A percentile compares a stretch with the other conserved stretches of the same genome.
These are phyloP conservation scores for Mariannaea sp. DNA, from an alignment of 2,329 filamentous ascomycete species.

Conservation along the genomic window DNA sequence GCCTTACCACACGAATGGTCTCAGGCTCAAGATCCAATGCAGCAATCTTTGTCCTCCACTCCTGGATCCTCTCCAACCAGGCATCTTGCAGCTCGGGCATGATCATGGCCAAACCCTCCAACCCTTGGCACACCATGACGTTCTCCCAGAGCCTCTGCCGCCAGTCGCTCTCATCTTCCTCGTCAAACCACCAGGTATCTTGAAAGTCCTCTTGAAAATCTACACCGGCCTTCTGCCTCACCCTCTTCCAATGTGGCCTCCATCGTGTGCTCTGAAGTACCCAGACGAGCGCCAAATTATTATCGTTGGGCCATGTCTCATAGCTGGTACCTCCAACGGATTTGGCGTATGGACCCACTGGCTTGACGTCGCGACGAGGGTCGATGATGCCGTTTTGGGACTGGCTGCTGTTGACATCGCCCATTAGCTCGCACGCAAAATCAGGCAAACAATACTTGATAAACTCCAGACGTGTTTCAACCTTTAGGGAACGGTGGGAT, in stretches of 20 bases:
- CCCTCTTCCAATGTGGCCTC: slow-evolving; percentile 8
- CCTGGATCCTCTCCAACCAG: slow-evolving; percentile 4
- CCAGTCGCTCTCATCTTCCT: slow-evolving; percentile 1
- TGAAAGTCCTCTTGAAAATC: slow-evolving; percentile 13
- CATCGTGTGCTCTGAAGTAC: slow-evolving; percentile 13
- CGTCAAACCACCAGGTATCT: slow-evolving; percentile 6
- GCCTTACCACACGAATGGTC: slow-evolving; percentile 3
- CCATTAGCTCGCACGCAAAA: slow-evolving; percentile 11
- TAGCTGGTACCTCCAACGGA: not conserved
- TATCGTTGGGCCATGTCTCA: not conserved
- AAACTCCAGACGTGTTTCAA: slow-evolving; percentile 14
- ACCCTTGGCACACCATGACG: slow-evolving; percentile 16
- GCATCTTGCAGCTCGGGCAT: slow-evolving; percentile 5
- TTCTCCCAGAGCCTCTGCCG: slow-evolving; percentile 17
- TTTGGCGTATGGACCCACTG: slow-evolving; percentile 11
- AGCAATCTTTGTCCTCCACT: slow-evolving; percentile 13
- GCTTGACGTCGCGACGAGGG: slow-evolving; percentile 9
- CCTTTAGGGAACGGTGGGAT: not conserved
- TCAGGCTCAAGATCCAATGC: not conserved
- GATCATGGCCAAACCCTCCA: slow-evolving; percentile 13
- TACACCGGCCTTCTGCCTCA: not conserved
- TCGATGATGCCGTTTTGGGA: slow-evolving; percentile 5
- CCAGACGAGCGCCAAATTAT: slow-evolving; percentile 14
- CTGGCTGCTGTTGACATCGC: not conserved
- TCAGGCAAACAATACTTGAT: slow-evolving; percentile 18